Evolutionary conservation across 257 asterid genomes (phyloP).

Genomic region (Solanum okadae): DNA sequence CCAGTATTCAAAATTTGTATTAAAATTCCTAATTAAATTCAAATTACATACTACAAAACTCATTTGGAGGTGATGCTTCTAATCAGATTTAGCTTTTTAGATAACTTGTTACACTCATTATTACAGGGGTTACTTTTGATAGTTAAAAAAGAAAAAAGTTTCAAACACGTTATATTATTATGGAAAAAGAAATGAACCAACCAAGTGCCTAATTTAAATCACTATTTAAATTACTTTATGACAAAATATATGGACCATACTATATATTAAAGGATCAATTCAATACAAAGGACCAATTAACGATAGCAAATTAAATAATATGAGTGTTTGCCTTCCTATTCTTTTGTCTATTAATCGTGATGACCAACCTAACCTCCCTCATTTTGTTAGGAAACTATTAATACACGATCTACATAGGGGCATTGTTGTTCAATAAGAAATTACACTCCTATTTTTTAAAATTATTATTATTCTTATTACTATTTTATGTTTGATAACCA

Average conservation of each 20-base stretch:
- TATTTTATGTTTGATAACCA: not conserved
- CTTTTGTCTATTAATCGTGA: not conserved
- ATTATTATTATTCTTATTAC: too few species aligned
- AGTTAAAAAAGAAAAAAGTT: not conserved
- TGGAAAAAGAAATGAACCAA: not conserved
- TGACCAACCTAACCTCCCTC: not conserved
- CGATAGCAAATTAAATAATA: not conserved
- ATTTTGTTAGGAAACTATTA: not conserved
- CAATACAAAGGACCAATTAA: not conserved
- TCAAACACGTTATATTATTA: not conserved
- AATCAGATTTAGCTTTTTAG: not conserved
- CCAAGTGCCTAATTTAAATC: not conserved
- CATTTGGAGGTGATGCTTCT: not conserved
- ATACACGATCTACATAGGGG: not conserved
- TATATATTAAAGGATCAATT: not conserved
- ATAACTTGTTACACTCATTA: not conserved
- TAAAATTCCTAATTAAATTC: rapidly evolving
- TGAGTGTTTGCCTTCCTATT: not conserved
- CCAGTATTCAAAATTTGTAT: too few species aligned
- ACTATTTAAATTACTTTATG: not conserved
- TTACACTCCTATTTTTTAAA: too few species aligned
- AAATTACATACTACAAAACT: too few species aligned
- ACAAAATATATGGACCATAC: not conserved
- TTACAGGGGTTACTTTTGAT: not conserved
- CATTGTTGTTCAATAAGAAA: not conserved